A percentile compares a stretch with the other conserved stretches of the same genome.
Conservation (phyloP, 352 stramenopile species). For the Phytophthora citricola region DNA sequence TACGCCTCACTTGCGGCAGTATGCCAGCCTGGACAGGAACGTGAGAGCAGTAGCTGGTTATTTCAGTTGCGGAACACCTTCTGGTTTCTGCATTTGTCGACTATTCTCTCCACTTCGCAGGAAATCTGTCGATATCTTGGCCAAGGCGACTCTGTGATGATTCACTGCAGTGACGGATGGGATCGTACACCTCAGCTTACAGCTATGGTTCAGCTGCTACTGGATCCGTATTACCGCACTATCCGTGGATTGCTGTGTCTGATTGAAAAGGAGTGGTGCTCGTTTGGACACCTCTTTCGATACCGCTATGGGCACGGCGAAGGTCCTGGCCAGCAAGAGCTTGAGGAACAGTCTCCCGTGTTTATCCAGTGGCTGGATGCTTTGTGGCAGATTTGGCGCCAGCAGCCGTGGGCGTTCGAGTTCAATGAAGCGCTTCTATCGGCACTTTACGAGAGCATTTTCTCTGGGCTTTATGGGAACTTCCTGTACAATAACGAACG, state of each 20-base stretch:
- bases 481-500: constrained; percentile 98
- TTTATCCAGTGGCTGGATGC: constrained; percentile 99
- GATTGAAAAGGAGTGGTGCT: constrained; percentile 99
- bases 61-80: constrained; percentile 95
- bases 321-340: constrained; percentile 91
- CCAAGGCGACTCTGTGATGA: constrained; percentile 95
- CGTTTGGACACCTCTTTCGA: constrained; percentile 99
- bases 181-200: constrained; percentile 98
- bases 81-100: constrained; percentile 97
- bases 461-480: constrained; percentile 97
- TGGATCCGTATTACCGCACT: constrained; percentile 99
- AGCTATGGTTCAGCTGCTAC: constrained; percentile 94
- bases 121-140: constrained; percentile 94
- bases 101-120: constrained; percentile 94
- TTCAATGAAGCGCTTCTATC: constrained; percentile 96
- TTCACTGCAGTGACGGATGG: constrained; percentile 99
- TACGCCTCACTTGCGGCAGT: constrained; percentile 81
- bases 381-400: constrained; percentile 97
- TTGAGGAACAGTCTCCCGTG: constrained; percentile 98
- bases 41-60: constrained; percentile 78
- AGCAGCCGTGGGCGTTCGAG: constrained; percentile 98
- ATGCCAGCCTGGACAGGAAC: constrained; percentile 80
- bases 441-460: constrained; percentile 95
- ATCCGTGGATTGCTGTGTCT: constrained; percentile 94
- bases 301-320: constrained; percentile 96